Evolutionary conservation across 23 red algal genomes (phyloP).

Genomic region (Agarophyton chilense): DNA sequence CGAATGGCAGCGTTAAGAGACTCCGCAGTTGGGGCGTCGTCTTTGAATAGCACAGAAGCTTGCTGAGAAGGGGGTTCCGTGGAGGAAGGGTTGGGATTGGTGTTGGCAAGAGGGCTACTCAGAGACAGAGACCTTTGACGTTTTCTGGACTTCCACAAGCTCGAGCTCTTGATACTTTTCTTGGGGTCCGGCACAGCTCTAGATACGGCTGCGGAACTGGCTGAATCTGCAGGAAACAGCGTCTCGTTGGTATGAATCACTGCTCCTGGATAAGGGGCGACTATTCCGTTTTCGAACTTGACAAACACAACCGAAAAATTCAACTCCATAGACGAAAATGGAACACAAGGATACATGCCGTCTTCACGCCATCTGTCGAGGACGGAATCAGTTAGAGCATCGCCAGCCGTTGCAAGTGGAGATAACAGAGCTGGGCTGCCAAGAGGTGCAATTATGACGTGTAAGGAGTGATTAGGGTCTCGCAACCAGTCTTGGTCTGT

Average conservation of each 20-base stretch:
- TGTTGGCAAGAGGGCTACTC: neutral
- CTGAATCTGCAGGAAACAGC: neutral
- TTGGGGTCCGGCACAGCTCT: too few relatives aligned
- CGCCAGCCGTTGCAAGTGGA: constrained; percentile 18
- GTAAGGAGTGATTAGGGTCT: too few relatives aligned
- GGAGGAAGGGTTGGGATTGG: neutral
- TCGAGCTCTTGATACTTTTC: too few relatives aligned
- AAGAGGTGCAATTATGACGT: too few relatives aligned
- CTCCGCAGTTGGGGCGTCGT: too few relatives aligned
- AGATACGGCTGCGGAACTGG: too few relatives aligned
- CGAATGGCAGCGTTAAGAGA: too few relatives aligned
- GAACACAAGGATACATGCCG: constrained; percentile 22
- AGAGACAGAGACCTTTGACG: constrained; percentile 8
- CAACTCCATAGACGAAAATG: neutral
- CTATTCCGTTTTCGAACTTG: constrained; percentile 16
- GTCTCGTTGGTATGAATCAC: constrained; percentile 22
- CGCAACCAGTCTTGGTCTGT: too few relatives aligned
- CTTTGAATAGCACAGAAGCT: too few relatives aligned
- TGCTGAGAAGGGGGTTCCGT: neutral
- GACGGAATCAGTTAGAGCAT: constrained; percentile 55
- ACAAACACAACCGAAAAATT: constrained; percentile 20
- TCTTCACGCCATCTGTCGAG: constrained; percentile 53
- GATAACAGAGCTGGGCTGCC: too few relatives aligned
- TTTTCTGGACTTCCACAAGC: constrained; percentile 7
- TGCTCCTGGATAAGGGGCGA: constrained; percentile 50